Base-by-base conservation (phyloP, 345 rosid genomes). In the Tarenaya hassleriana region DNA sequence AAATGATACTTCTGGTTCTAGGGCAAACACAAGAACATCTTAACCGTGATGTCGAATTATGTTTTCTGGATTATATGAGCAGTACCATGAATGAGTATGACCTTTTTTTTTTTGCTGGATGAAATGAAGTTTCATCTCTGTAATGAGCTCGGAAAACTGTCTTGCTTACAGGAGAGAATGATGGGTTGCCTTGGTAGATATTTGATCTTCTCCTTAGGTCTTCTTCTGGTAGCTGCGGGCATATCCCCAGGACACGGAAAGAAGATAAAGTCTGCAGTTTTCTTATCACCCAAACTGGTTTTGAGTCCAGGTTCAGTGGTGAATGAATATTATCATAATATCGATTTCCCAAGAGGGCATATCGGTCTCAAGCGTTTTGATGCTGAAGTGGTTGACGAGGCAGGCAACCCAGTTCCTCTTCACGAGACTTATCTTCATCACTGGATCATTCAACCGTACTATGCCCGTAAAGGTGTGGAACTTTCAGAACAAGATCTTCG, bases 401-500 rank as follows among this genome's bases (percentile, higher is more conserved):
- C 73, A 0, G 95, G 95, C 27, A 75, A 78, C 13, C 68, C 89
- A 0, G 47, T 87, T 24, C 87, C 96, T 17, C 82, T 87, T 37
- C 80, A 82, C 5, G 86, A 91, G 61, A 84, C 98, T 15, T 91
- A 91, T 66, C 84, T 91, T 37, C 98, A 91, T 56, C 98, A 87
- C 53, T 91, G 98, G 98, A 41, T 74, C 24, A 70, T 91, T 10
- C 52, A 3, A n/a, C 84, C 70, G 2, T 79, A 79, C 69, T 68
- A 74, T 52, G 70, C 31, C 4, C 78, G 61, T 18, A 55, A 63
- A 47, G 74, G 63, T 27, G 56, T 56, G 13, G 31, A 60, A 34
- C 53, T 50, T 29, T 20, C 38, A 1, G 56, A 60, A 12, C 13
- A n/a, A 29, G 39, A 57, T 1, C 41, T 55, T 58, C 15, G 5